Percentiles rank a stretch among this genome's conserved stretches.
Evolutionary conservation across 177 flowering plant genomes (phyloP).

Genomic region (Tripterygium wilfordii): DNA sequence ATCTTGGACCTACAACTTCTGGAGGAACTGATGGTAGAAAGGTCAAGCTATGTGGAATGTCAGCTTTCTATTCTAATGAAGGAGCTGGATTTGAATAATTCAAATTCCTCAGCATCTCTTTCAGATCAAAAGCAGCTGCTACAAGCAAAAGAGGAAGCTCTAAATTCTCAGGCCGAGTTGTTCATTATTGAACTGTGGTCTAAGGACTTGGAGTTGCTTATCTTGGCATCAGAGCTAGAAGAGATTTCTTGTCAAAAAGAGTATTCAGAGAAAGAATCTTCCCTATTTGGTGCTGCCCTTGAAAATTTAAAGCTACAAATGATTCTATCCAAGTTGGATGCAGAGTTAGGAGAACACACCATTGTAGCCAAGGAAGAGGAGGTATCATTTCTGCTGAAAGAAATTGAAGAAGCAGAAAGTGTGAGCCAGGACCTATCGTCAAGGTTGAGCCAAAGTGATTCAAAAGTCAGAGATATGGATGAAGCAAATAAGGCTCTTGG

Average conservation of each 20-base stretch:
- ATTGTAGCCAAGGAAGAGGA: slow-evolving; percentile 33
- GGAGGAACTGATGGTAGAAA: slow-evolving; percentile 76
- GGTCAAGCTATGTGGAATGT: slow-evolving; percentile 67
- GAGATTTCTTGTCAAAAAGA: slow-evolving; percentile 32
- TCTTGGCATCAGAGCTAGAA: slow-evolving; percentile 47
- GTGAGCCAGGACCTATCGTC: slow-evolving; percentile 22
- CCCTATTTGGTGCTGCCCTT: slow-evolving; percentile 14
- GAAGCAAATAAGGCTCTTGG: slow-evolving; percentile 24
- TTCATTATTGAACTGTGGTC: slow-evolving; percentile 27
- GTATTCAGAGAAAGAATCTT: slow-evolving; percentile 22
- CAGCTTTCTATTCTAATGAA: slow-evolving; percentile 61
- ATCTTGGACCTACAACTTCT: slow-evolving; percentile 63
- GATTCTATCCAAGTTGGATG: slow-evolving; percentile 37
- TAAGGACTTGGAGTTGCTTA: slow-evolving; percentile 55
- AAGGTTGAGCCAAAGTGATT: slow-evolving; percentile 18
- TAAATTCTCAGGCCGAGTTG: slow-evolving; percentile 38
- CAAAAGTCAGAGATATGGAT: slow-evolving; percentile 21
- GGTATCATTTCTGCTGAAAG: slow-evolving; percentile 22
- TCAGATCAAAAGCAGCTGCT: slow-evolving; percentile 49
- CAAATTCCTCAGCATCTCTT: slow-evolving; percentile 28
- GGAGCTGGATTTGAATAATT: slow-evolving; percentile 56
- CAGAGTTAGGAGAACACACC: slow-evolving; percentile 31
- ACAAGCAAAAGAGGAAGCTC: slow-evolving; percentile 40
- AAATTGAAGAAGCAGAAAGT: slow-evolving; percentile 20
- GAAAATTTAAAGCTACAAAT: slow-evolving; percentile 43